Evolutionary conservation across 2,329 filamentous ascomycete species (phyloP).

Genomic region (Mariannaea elegans): DNA sequence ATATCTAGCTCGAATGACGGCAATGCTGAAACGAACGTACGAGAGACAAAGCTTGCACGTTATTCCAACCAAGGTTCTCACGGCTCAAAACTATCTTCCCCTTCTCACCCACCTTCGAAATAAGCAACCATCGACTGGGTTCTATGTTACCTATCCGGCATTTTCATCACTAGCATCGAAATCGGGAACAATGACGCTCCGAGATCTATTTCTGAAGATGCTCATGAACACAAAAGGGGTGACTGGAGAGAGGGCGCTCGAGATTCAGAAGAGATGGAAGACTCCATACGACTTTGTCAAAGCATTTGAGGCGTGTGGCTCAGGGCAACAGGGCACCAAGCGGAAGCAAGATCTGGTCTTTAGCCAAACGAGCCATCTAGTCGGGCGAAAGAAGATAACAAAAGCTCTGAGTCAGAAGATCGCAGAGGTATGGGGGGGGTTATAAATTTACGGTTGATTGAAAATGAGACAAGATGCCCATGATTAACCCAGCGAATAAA

Average conservation of each 20-base stretch:
- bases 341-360: slow-evolving; percentile 69
- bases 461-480: slow-evolving; percentile 35
- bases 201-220: slow-evolving; percentile 85
- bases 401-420: slow-evolving; percentile 74
- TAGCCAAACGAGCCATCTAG: slow-evolving; percentile 62
- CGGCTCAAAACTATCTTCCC: slow-evolving; percentile 71
- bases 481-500: slow-evolving; percentile 19
- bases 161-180: slow-evolving; percentile 80
- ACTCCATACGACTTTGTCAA: slow-evolving; percentile 78
- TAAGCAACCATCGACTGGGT: slow-evolving; percentile 58
- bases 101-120: slow-evolving; percentile 67
- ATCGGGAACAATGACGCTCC: slow-evolving; percentile 75
- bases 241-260: slow-evolving; percentile 79
- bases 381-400: slow-evolving; percentile 74
- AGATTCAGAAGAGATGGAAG: slow-evolving; percentile 81
- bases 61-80: slow-evolving; percentile 72
- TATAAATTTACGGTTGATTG: slow-evolving; percentile 38
- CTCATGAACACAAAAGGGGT: slow-evolving; percentile 82
- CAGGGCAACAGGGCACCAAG: slow-evolving; percentile 60
- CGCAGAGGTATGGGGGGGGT: slow-evolving; percentile 75
- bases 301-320: slow-evolving; percentile 68
- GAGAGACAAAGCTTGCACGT: slow-evolving; percentile 65
- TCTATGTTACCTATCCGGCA: slow-evolving; percentile 74
- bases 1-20: slow-evolving; percentile 78
- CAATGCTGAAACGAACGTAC: slow-evolving; percentile 72